A percentile compares a stretch with the other conserved stretches of the same genome.
phyloP scores from a whole-genome alignment of 495 filamentous ascomycete genomes.

The Aspergillus taichungensis region DNA sequence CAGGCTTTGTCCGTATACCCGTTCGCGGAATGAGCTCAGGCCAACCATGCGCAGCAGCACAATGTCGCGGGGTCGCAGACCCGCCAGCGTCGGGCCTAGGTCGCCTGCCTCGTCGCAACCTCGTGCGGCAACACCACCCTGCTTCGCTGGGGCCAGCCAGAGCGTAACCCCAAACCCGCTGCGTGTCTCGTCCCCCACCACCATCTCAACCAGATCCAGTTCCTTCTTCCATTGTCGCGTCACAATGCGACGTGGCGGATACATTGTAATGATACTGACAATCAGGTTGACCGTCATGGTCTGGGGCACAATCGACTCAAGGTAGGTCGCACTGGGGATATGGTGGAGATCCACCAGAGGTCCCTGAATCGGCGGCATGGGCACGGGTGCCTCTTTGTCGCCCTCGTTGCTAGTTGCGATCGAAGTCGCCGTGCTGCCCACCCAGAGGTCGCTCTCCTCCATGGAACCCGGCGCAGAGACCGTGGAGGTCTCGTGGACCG shows the following conservation, averaged over 20 bases:
- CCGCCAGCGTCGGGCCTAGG: conserved; percentile 35
- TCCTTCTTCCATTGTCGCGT: conserved; percentile 39
- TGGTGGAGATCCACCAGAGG: conserved; percentile 54
- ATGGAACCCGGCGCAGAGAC: conserved; percentile 17
- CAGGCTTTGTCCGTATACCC: conserved; percentile 70
- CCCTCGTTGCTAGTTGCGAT: conserved; percentile 7
- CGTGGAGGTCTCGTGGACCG: conserved; percentile 45
- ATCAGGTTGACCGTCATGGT: conserved; percentile 74
- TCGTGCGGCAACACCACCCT: conserved; percentile 12
- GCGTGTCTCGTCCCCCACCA: conserved; percentile 80
- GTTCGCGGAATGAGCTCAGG: conserved; percentile 59
- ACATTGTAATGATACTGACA: conserved; percentile 65
- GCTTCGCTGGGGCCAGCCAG: conserved; percentile 50
- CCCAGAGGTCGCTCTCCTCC: conserved; percentile 18
- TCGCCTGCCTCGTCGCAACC: conserved; percentile 20
- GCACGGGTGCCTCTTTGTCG: conserved; percentile 2
- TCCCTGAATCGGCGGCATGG: conserved; percentile 16
- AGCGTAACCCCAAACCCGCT: conserved; percentile 77
- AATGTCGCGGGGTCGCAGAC: conserved; percentile 60
- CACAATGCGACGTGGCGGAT: conserved; percentile 51
- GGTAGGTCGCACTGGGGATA: conserved; percentile 59
- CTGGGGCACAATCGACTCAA: conserved; percentile 63
- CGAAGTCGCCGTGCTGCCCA: conserved; percentile 17
- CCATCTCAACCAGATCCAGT: conserved; percentile 61
- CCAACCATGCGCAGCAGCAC: conserved; percentile 69